Base-by-base conservation (phyloP, 768 basidiomycete species). In the Infundibulicybe gibba region DNA sequence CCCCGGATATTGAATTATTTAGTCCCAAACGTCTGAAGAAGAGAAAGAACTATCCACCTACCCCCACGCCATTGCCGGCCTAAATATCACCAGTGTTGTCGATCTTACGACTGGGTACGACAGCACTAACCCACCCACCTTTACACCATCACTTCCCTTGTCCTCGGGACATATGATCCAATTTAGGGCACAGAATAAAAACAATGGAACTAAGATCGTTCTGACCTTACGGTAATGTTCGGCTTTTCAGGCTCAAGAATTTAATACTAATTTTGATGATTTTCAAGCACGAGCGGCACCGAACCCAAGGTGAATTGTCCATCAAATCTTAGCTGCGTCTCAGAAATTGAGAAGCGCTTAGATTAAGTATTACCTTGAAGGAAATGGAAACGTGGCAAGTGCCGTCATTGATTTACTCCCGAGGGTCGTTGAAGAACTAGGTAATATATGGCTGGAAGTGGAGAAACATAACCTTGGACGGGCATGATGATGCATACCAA, bases 351-450 rank as follows among this genome's bases (percentile, higher is more conserved):
- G 31, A 34, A 33, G 17, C 25, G 21, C n/a, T 38, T 38, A 76
- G 87, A 89, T 93, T 67, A 94, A 94, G 60, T 91, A 87, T 62
- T 94, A 94, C 58, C 69, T 94, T 21, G 92, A 94, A 68, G 92
- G 88, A 10, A 77, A 70, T 41, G 89, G 90, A 0, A 69, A 61
- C 41, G 65, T 87, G 52, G 56, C 66, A 0, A 50, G 50, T n/a
- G 57, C 60, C 0, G 81, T 93, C 3, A 65, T 65, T 2, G 55
- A 51, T 3, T 61, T 80, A 32, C 71, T 94, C n/a, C 62, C 65
- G 3, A 60, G 59, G 35, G 83, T 89, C 0, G 75, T 87, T 2
- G 61, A 66, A 34, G 84, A 87, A 51, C 64, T 94, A 9, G 75
- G 76, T 14, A 63, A 70, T 15, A 69, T 71, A 13, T 94, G 91